Percentiles rank a stretch among this genome's conserved stretches.
phyloP scores from a whole-genome alignment of 2,329 filamentous ascomycete genomes.

The Hypoxylon sp. region DNA sequence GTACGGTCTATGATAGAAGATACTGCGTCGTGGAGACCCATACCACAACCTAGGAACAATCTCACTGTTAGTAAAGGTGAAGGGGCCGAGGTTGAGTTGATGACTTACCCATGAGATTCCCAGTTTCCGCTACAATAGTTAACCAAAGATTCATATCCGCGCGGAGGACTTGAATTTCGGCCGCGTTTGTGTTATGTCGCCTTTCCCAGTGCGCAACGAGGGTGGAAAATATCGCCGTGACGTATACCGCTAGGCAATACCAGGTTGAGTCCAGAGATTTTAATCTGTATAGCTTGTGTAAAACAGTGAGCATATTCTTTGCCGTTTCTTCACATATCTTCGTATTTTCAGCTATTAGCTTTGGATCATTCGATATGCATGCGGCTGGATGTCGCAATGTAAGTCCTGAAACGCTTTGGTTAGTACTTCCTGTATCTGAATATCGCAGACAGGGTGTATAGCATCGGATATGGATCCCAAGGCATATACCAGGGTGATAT shows the following conservation, averaged over 20 bases:
- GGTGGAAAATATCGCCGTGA: slow-evolving; percentile 80
- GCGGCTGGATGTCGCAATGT: slow-evolving; percentile 74
- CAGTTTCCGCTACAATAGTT: slow-evolving; percentile 76
- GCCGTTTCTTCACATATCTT: slow-evolving; percentile 77
- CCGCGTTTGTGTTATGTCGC: slow-evolving; percentile 69
- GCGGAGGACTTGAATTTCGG: slow-evolving; percentile 72
- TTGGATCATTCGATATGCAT: slow-evolving; percentile 67
- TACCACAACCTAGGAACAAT: slow-evolving; percentile 60
- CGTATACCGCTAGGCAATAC: slow-evolving; percentile 80
- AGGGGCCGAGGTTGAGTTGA: neutral
- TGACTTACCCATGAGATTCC: slow-evolving; percentile 74
- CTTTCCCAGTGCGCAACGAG: slow-evolving; percentile 79
- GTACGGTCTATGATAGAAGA: slow-evolving; percentile 66
- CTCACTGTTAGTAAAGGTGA: slow-evolving; percentile 32
- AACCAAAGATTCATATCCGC: slow-evolving; percentile 80
- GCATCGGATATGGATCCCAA: neutral
- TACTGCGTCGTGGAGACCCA: slow-evolving; percentile 62
- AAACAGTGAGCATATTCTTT: slow-evolving; percentile 73
- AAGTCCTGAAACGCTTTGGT: slow-evolving; percentile 53
- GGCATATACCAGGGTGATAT: neutral
- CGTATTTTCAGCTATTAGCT: slow-evolving; percentile 73
- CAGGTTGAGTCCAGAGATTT: slow-evolving; percentile 84
- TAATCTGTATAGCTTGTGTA: slow-evolving; percentile 71
- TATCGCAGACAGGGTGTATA: neutral
- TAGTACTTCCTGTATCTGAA: slow-evolving; percentile 7